Evolutionary conservation across 2,329 filamentous ascomycete genomes (phyloP).

Genomic region (Ilyonectria robusta): DNA sequence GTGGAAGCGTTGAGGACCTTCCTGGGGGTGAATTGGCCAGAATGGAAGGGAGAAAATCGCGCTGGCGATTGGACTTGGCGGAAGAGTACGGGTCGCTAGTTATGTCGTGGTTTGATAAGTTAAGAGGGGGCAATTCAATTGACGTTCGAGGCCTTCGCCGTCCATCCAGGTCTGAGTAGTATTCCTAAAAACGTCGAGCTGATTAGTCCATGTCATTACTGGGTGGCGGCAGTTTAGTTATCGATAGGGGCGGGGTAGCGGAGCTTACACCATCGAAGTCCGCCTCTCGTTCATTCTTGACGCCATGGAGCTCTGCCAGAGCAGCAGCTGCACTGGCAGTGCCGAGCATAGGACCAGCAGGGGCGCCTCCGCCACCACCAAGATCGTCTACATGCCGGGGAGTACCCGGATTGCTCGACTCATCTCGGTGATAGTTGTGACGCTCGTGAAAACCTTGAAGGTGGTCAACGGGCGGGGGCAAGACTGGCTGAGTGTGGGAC

Average conservation of each 20-base stretch:
- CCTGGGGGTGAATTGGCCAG: conserved; percentile 86
- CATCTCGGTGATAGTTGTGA: conserved; percentile 77
- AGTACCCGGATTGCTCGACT: conserved; percentile 76
- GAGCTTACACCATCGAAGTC: conserved; percentile 81
- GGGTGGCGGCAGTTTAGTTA: conserved; percentile 33
- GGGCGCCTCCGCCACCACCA: conserved; percentile 63
- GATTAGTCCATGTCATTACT: conserved; percentile 35
- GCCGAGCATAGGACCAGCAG: conserved; percentile 62
- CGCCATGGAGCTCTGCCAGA: conserved; percentile 84
- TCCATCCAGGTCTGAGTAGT: conserved; percentile 79
- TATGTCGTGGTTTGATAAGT: conserved; percentile 69
- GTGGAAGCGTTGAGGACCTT: conserved; percentile 89
- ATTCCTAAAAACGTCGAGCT: conserved; percentile 62
- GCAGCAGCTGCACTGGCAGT: conserved; percentile 84
- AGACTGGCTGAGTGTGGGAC: conserved; percentile 38
- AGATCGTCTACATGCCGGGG: conserved; percentile 80
- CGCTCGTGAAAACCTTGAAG: conserved; percentile 50
- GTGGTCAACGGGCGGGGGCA: conserved; percentile 41
- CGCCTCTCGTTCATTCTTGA: conserved; percentile 83
- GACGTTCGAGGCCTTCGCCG: conserved; percentile 75
- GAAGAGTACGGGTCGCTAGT: conserved; percentile 82
- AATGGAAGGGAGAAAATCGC: conserved; percentile 87
- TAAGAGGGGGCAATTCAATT: conserved; percentile 81
- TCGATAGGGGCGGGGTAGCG: conserved; percentile 48
- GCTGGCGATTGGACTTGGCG: conserved; percentile 71